Percentiles rank a stretch among this genome's conserved stretches.
phyloP scores from a whole-genome alignment of 768 basidiomycete species.

The button mushroom (Agaricus bisporus) region DNA sequence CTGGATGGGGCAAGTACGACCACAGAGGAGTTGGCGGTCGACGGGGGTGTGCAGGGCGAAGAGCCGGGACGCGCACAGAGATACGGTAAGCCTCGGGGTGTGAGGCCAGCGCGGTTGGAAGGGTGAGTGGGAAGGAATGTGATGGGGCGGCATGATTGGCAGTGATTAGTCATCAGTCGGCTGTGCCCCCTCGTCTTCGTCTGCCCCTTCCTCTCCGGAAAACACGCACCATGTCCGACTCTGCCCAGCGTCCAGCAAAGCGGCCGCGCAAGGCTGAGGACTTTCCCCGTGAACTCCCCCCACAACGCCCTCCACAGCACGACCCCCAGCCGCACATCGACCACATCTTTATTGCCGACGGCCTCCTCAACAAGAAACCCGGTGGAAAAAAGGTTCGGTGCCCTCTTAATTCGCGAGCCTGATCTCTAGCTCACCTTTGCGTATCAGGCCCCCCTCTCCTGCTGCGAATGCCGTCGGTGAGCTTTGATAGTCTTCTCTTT shows the following conservation, averaged over 20 bases:
- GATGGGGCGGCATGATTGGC: neutral
- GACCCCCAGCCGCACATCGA: constrained; percentile 32
- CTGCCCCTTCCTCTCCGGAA: constrained; percentile 7
- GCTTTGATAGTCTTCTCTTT: constrained; percentile 12
- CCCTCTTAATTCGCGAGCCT: neutral
- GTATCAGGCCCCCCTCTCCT: constrained; percentile 46
- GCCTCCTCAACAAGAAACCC: constrained; percentile 36
- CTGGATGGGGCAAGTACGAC: neutral
- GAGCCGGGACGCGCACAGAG: no score
- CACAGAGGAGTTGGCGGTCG: neutral
- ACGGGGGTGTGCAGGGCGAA: neutral
- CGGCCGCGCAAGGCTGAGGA: constrained; percentile 34
- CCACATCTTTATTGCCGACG: constrained; percentile 48
- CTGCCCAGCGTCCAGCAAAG: constrained; percentile 35
- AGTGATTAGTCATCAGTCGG: constrained; percentile 9
- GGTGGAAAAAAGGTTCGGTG: constrained; percentile 39
- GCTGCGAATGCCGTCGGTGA: constrained; percentile 58
- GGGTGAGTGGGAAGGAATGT: constrained; percentile 1
- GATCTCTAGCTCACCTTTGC: constrained; percentile 3
- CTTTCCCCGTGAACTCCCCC: constrained; percentile 9
- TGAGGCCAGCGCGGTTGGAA: neutral
- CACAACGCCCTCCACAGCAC: constrained; percentile 21
- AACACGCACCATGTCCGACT: constrained; percentile 12
- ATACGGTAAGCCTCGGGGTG: no score
- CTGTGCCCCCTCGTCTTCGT: neutral